Evolutionary conservation across 1,284 basidiomycete genomes (phyloP), one percentile per base, ranked within the genome.

Genomic region (Coniferiporia sulphurascens): DNA sequence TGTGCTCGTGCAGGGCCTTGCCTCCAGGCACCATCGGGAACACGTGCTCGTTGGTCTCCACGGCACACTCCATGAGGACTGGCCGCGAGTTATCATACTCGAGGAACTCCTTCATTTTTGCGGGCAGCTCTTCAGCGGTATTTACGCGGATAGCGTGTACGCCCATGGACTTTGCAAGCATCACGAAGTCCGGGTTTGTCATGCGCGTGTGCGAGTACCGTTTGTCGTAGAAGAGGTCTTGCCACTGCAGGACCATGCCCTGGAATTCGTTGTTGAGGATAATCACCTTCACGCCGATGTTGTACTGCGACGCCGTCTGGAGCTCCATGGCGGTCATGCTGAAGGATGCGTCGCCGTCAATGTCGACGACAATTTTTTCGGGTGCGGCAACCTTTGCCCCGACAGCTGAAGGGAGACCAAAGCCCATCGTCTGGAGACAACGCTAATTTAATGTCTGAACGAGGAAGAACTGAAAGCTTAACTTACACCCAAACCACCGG

Each of bases 321-420:
- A 98, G 86, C 76, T 99, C 97, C 97, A 98, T 99, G 0, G 94
- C 95, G 2, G 96, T 98, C 97, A 99, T 99, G 69, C 91, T 95
- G 77, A 98, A 96, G 13, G 93, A 96, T 0, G 96, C 96, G 70
- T 99, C 96, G 34, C 96, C 96, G 69, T 99, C 96, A 66, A 99
- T 89, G 74, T 99, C 95, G 51, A 99, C 80, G 56, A 99, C 95
- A 60, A 85, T 91, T 78, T 98, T 98, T 38, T 95, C 76, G 0
- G 96, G 96, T 4, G 89, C 89, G 22, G 93, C 97, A 32, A 98
- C 95, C 76, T 99, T 98, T 65, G 95, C 96, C 53, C 96, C 96
- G 63, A 99, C 91, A 54, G 93, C 91, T 1, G 94, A 80, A 1
- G 96, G 97, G 0, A 99, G 81, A 70, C 96, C 96, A 73, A 93